These are phyloP conservation scores for Micromonas commoda DNA, from an alignment of 139 green algal genomes.

Conservation along the genomic window DNA sequence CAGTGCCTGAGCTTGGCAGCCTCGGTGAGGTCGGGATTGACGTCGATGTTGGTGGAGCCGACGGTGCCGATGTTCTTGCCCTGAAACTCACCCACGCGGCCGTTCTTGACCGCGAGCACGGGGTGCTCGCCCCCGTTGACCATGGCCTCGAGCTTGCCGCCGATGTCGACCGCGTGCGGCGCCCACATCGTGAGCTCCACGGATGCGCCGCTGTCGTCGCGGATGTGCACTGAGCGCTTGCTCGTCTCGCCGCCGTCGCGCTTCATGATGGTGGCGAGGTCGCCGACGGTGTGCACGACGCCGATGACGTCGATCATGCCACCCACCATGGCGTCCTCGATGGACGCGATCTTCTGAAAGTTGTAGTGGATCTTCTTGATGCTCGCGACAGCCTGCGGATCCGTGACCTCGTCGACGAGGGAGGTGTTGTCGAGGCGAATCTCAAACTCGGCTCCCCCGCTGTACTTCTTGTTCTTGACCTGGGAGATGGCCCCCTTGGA, in stretches of 20 bases:
- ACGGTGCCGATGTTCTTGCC: conserved; percentile 78
- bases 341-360: conserved; percentile 68
- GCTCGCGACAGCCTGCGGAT: neutral
- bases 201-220: conserved; percentile 59
- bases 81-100: conserved; percentile 86
- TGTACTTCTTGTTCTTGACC: conserved; percentile 42
- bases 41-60: conserved; percentile 47
- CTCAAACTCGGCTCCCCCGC: neutral
- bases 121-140: conserved; percentile 45
- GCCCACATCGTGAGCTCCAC: conserved; percentile 80
- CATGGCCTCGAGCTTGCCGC: conserved; percentile 56
- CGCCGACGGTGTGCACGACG: conserved; percentile 64
- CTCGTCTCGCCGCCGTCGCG: conserved; percentile 71
- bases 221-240: conserved; percentile 73
- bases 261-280: conserved; percentile 55
- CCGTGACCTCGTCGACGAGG: neutral
- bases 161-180: conserved; percentile 48
- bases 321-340: conserved; percentile 60
- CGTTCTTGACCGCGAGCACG: conserved; percentile 74
- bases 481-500: conserved; percentile 69
- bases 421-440: conserved; percentile 10
- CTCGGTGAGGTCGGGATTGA: conserved; percentile 54
- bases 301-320: conserved; percentile 79
- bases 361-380: conserved; percentile 34
- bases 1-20: neutral